Conservation (phyloP, 306 rosid species). For the Datisca glomerata region DNA sequence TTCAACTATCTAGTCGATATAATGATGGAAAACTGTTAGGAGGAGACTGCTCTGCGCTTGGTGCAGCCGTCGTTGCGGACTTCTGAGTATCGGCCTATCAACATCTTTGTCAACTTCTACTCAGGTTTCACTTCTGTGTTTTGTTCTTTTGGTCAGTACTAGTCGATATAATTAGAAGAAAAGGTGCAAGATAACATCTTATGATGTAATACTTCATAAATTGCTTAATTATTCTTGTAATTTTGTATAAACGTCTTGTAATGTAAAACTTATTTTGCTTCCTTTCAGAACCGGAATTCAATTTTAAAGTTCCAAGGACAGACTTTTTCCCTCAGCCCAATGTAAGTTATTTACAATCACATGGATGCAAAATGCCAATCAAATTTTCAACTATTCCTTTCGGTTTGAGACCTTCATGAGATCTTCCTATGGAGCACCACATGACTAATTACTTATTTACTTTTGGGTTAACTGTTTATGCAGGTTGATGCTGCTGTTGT, state of each 20-base stretch:
- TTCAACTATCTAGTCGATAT: too few species aligned
- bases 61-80: conserved; percentile 57
- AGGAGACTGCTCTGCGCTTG: conserved; percentile 75
- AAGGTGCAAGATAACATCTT: neutral
- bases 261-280: conserved; percentile 7
- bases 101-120: conserved; percentile 65
- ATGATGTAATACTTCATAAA: too few species aligned
- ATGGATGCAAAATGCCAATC: neutral
- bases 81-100: conserved; percentile 75
- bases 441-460: too few species aligned
- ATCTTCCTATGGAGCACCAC: too few species aligned
- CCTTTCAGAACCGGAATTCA: conserved; percentile 64
- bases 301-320: conserved; percentile 56
- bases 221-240: too few species aligned
- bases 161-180: neutral
- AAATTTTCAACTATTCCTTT: too few species aligned
- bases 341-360: conserved; percentile 34
- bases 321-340: conserved; percentile 90
- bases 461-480: neutral
- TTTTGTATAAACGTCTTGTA: neutral
- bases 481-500: conserved; percentile 95
- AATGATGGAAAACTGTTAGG: conserved; percentile 35
- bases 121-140: conserved; percentile 39
- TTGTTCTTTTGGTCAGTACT: neutral
- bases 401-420: too few species aligned